These are phyloP conservation scores for Plasmodium sp. DNA, from an alignment of 169 alveolate genomes.

Conservation along the genomic window DNA sequence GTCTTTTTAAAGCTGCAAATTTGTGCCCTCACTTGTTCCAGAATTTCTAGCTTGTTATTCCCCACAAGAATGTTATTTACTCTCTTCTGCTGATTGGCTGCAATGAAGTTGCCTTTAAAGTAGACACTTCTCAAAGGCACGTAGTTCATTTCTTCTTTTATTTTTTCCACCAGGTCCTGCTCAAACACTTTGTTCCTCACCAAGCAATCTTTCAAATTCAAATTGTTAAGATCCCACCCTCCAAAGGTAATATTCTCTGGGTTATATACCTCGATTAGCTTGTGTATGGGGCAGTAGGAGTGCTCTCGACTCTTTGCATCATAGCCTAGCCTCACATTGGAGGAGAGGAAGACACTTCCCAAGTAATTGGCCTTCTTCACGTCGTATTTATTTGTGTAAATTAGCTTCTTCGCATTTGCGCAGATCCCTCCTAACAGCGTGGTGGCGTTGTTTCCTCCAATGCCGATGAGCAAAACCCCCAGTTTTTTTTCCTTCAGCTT, in stretches of 20 bases:
- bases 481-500: constrained; percentile 76
- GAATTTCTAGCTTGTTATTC: constrained; percentile 81
- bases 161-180: constrained; percentile 83
- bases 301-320: constrained; percentile 78
- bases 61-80: constrained; percentile 90
- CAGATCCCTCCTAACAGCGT: constrained; percentile 89
- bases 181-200: constrained; percentile 90
- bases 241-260: constrained; percentile 89
- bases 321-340: constrained; percentile 87
- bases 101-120: constrained; percentile 87
- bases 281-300: constrained; percentile 87
- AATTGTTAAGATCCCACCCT: constrained; percentile 93
- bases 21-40: constrained; percentile 87
- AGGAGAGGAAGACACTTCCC: constrained; percentile 89
- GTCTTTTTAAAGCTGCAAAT: constrained; percentile 87
- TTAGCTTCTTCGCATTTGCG: constrained; percentile 87
- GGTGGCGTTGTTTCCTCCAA: constrained; percentile 94
- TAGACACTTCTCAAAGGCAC: constrained; percentile 88
- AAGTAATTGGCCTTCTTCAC: constrained; percentile 87
- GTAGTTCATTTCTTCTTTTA: constrained; percentile 82
- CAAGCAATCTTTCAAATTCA: constrained; percentile 88
- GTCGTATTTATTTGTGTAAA: constrained; percentile 91
- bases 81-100: constrained; percentile 90
- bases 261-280: constrained; percentile 88
- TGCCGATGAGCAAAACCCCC: constrained; percentile 92